phyloP scores from a whole-genome alignment of 176 grass and related monocot genomes.

The Carex littledalei region DNA sequence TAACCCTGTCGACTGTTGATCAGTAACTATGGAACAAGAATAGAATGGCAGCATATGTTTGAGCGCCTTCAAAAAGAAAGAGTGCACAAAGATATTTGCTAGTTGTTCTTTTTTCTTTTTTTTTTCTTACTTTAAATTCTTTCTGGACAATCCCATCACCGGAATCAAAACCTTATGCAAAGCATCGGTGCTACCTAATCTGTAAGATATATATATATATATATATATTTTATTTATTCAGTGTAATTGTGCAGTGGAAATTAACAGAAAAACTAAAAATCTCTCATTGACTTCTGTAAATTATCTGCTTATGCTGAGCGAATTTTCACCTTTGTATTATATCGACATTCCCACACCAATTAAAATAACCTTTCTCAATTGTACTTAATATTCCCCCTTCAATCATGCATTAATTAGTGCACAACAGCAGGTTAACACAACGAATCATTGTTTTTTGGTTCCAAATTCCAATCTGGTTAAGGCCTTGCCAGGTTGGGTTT shows the following conservation, averaged over 20 bases:
- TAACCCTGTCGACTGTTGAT: too few species aligned
- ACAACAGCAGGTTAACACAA: background rate
- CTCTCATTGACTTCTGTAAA: background rate
- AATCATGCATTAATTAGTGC: background rate
- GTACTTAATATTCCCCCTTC: background rate
- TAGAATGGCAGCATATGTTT: too few species aligned
- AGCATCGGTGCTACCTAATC: background rate
- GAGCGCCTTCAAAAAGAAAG: too few species aligned
- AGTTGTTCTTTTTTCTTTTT: background rate
- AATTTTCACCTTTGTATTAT: background rate
- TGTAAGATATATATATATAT: background rate
- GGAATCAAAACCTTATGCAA: background rate
- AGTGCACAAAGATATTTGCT: background rate
- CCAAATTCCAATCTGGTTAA: background rate
- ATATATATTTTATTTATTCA: background rate
- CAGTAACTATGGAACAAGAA: too few species aligned
- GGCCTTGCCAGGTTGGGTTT: background rate
- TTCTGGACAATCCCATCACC: background rate
- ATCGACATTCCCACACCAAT: background rate
- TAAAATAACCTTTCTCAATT: background rate
- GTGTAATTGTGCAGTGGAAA: background rate
- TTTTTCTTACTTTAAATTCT: background rate
- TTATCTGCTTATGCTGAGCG: background rate
- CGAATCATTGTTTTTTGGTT: background rate
- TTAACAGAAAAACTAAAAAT: background rate